Evolutionary conservation across 148 eudicot genomes (phyloP), one percentile per base, ranked within the genome.

Genomic region (Camellia granthamiana): DNA sequence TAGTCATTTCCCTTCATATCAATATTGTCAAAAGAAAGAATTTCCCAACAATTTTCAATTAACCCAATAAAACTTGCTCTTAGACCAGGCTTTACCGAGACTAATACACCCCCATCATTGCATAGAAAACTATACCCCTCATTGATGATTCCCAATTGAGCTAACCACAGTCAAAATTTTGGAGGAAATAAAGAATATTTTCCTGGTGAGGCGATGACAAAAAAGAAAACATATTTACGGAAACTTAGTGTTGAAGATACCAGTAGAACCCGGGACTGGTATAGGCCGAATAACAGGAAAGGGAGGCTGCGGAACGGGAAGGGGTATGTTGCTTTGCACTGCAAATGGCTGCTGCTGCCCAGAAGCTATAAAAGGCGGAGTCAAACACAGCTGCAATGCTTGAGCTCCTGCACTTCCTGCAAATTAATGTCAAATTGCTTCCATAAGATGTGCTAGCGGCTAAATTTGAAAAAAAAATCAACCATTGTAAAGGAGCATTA

Each of bases 401-500:
- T 86, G 94, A 65, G 87, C 85, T 30, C 82, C 70, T 54, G 87
- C 64, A 74, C 67, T 69, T 54, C 92, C 97, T 93, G 91, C 81
- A 82, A 30, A 81, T 56, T 56, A 80, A 74, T 12, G 56, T 13
- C 2, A 10, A 79, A 69, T 42, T 69, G 15, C 73, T 68, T 9
- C 11, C 1, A 12, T 69, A 4, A 78, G 66, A 56, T 47, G 58
- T 54, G 41, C 7, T 41, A 68, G 55, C 49, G 10, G 6, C 65
- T 16, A 30, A 78, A 65, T 23, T 66, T 38, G 14, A 18, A 63
- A 51, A 23, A 42, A 18, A 54, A 55, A 49, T 44, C 11, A 18
- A 10, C 52, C 0, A 16, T 42, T 4, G 38, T 69, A 18, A 18
- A 44, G 23, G 19, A 38, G 42, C 21, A 58, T 5, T 15, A 49